Evolutionary conservation across 768 basidiomycete species (phyloP), one percentile per base, ranked within the genome.

Genomic region (Clitopilus hobsonii): DNA sequence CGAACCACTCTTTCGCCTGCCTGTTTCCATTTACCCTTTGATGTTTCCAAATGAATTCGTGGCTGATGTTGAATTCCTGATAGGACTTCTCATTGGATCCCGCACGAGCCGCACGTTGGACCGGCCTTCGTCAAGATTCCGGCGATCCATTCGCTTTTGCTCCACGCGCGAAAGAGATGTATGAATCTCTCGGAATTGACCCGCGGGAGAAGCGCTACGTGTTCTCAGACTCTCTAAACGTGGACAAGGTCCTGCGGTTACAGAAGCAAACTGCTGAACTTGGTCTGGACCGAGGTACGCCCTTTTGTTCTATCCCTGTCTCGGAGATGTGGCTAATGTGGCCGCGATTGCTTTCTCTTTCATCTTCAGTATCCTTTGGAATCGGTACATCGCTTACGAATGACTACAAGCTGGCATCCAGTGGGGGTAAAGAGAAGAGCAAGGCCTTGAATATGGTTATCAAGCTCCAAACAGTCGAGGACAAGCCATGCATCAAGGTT

Each of bases 361-460:
- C 7, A 32, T 23, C 25, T 32, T 11, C 57, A 96, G 94, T 86
- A 51, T 81, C 87, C 0, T 98, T 94, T 66, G 97, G 97, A 7
- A 94, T 98, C 41, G 97, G 97, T 0, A 99, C 97, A 0, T 88
- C 79, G 67, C 69, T 98, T 7, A 93, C 94, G 14, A 98, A 97
- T 64, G 94, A 97, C 69, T 97, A 95, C 72, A 71, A 25, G 68
- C 79, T 62, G 64, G 61, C 67, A 38, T 73, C 74, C 27, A 74
- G 70, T 57, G 65, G 68, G n/a, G 58, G 67, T 28, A 60, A 52
- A 14, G 80, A 82, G 64, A 83, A 82, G 70, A 92, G 89, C 72
- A 89, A 84, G 64, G 82, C 93, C 20, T 68, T 97, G 58, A 97
- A 96, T 65, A 98, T 98, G 65, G 96, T 99, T 49, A 94, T 98